Base-by-base conservation (phyloP, 768 basidiomycete genomes). In the Steccherinum ochraceum region DNA sequence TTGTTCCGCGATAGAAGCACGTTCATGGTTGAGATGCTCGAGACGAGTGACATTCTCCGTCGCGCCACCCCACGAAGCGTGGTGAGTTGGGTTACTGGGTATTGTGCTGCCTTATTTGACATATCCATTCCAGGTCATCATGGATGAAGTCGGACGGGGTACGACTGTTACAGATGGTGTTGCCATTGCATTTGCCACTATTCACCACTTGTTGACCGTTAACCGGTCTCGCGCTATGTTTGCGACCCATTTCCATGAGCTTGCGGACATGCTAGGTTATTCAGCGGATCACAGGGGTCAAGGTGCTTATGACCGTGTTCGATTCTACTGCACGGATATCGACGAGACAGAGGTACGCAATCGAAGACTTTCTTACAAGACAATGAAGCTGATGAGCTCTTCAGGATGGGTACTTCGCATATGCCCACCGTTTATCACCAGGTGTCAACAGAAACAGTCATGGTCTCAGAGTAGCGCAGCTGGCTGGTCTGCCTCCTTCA, bases 131-230 rank as follows among this genome's bases (percentile, higher is more conserved):
- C 58, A 93, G 91, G 88, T 98, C n/a, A 94, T 99, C 55, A 94
- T 99, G 91, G 95, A 99, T 64, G 95, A 99, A 72, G 93, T 99
- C n/a, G 95, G 95, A 4, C 73, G 95, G 58, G 95, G 95, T 26
- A 98, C 95, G 4, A 93, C 93, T 0, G 83, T 93, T 5, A 82
- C 82, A 53, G 94, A 96, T 60, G 95, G 95, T 10, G 67, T 97
- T 12, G 92, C 95, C 0, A 90, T 98, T 46, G 94, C 96, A 16
- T 97, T 92, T 61, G 89, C 91, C 4, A 83, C 91, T 2, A 75
- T 94, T 26, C 85, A 94, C 59, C 85, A 97, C 64, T 76, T 97
- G 18, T 68, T 82, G 35, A 69, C 78, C 27, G 76, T 78, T 24
- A 90, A 89, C 59, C 69, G 72, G 47, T 91, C 88, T 62, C 81